Percentiles rank a stretch among this genome's conserved stretches.
Conservation (phyloP, 2,329 filamentous ascomycete genomes). For the Aspergillus ibericus region DNA sequence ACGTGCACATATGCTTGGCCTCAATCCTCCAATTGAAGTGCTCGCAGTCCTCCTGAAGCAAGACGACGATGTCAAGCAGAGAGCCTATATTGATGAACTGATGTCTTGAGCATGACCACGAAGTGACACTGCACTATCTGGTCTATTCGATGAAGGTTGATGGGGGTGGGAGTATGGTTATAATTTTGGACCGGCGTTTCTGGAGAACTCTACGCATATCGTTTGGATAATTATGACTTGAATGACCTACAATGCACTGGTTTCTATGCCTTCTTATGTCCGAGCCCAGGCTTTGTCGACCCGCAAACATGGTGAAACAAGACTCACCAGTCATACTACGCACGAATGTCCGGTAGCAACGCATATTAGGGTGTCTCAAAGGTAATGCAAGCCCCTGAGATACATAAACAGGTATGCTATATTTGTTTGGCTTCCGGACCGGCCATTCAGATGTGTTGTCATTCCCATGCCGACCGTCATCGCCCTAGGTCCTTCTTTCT, state of each 20-base stretch:
- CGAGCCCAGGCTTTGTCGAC: background rate
- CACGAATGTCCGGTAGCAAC: background rate
- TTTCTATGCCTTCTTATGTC: background rate
- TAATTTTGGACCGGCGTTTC: conserved; percentile 11
- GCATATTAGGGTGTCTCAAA: background rate
- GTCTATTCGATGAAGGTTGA: background rate
- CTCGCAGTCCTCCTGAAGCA: conserved; percentile 77
- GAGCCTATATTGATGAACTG: conserved; percentile 61
- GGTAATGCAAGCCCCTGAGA: background rate
- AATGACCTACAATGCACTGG: background rate
- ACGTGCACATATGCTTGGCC: conserved; percentile 74
- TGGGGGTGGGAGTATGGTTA: conserved; percentile 9
- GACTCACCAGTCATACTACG: background rate
- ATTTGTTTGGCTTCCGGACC: no score
- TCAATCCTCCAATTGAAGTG: conserved; percentile 88
- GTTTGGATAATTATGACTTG: conserved; percentile 2
- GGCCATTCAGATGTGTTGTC: background rate
- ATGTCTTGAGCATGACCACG: conserved; percentile 27
- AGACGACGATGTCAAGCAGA: conserved; percentile 51
- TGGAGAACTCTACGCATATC: conserved; percentile 13
- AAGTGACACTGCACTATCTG: background rate
- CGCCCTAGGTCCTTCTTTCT: conserved; percentile 8
- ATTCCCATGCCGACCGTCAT: background rate
- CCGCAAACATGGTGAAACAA: background rate
- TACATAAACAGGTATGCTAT: background rate